Base-by-base conservation (phyloP, 2,329 filamentous ascomycete genomes). In the Xylariaceae sp. region DNA sequence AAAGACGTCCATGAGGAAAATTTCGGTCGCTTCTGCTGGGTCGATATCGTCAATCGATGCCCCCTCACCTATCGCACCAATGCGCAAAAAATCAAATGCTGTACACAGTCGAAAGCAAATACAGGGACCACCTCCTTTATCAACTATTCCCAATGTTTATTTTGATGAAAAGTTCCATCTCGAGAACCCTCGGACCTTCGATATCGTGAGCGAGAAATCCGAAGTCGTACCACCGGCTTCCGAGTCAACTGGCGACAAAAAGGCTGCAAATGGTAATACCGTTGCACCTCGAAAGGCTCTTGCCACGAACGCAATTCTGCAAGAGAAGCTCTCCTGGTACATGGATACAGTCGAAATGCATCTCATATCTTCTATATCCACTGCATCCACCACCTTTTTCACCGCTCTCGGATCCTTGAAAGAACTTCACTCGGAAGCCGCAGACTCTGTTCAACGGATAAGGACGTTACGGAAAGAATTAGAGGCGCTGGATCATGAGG, bases 281-380 rank as follows among this genome's bases (percentile, higher is more conserved):
- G 75, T 81, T 18, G 81, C 82, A 9, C 86, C 89, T 7, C 84
- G 93, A 61, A 97, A 97, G 72, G 89, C 90, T 1, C 79, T 99
- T 34, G 93, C 93, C 6, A 97, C 92, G 0, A 99, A 99, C 74
- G 94, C 94, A 0, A 99, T 99, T 60, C 74, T 99, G 42, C 94
- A 99, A 72, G 94, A 99, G 74, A 99, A 99, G 74, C 79, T 99
- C 10, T 97, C 94, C 0, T 99, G 94, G 94, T 99, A 99, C 73
- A 96, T 99, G 92, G 94, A 99, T 72, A 99, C 94, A 0, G 92
- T 99, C 18, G 94, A 99, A 72, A 91, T 99, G 57, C 94, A 99
- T 72, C 79, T 99, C 6, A 97, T 99, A 67, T 91, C 90, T 37
- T 96, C 92, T 0, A 99, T 99, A 63, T 97, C 93, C 2, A 92